A percentile compares a stretch with the other conserved stretches of the same genome.
Conservation (phyloP, 2,329 filamentous ascomycete genomes). For the Venturia nashicola region DNA sequence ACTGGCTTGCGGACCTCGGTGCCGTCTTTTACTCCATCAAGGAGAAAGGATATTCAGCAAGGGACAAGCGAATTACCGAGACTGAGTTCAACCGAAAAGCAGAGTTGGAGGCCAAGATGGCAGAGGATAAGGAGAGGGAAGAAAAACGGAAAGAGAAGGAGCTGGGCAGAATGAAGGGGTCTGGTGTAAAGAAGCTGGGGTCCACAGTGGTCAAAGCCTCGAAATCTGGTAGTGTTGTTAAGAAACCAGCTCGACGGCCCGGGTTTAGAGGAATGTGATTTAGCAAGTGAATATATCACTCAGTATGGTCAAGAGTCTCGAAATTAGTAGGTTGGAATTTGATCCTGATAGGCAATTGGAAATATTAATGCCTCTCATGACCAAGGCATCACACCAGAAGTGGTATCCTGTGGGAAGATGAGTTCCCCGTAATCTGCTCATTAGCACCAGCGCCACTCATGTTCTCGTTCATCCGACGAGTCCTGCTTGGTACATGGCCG, state of each 20-base stretch:
- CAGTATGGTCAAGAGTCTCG: not conserved
- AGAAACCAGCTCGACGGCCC: not conserved
- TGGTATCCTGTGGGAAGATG: not conserved
- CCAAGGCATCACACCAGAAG: not conserved
- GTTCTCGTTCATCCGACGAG: not conserved
- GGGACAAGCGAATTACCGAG: constrained; percentile 78
- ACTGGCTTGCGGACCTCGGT: constrained; percentile 92
- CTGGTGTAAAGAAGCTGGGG: not conserved
- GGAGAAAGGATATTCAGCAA: constrained; percentile 87
- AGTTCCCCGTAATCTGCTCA: not conserved
- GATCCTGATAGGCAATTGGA: not conserved
- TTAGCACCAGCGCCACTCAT: not conserved
- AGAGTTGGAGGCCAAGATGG: constrained; percentile 90
- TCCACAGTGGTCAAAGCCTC: not conserved
- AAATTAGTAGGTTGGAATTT: not conserved
- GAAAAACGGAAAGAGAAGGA: constrained; percentile 37
- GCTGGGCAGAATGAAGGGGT: constrained; percentile 12
- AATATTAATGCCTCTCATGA: not conserved
- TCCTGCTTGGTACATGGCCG: not conserved
- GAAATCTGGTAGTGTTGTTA: not conserved
- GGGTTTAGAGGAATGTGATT: not conserved
- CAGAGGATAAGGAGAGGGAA: constrained; percentile 62
- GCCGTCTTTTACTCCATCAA: constrained; percentile 97
- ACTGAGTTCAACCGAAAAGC: constrained; percentile 85
- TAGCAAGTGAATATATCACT: not conserved